These are phyloP conservation scores for Platismatia glauca DNA, from an alignment of 495 filamentous ascomycete genomes.

Conservation along the genomic window DNA sequence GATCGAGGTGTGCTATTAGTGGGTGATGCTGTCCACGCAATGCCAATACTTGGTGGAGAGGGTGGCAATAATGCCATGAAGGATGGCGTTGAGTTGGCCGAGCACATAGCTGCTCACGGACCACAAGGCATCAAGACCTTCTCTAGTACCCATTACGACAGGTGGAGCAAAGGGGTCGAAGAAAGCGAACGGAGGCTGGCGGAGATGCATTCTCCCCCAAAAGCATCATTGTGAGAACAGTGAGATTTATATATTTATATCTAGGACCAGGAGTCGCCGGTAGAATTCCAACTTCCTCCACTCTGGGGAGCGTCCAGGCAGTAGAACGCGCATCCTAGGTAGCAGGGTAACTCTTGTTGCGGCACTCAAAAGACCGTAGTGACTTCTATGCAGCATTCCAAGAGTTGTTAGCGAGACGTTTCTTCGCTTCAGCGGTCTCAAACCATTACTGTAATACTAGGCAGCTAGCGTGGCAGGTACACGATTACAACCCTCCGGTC, in stretches of 20 bases:
- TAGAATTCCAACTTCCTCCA: neutral
- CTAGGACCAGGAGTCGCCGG: neutral
- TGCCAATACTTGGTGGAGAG: conserved; percentile 35
- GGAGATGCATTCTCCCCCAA: conserved; percentile 12
- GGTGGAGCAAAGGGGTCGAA: conserved; percentile 27
- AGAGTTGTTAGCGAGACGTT: too few relatives aligned
- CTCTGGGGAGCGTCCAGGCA: neutral
- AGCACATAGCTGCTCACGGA: conserved; percentile 23
- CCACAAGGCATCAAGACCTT: conserved; percentile 21
- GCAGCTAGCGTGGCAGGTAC: too few relatives aligned
- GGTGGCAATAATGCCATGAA: conserved; percentile 35
- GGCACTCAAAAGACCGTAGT: too few relatives aligned
- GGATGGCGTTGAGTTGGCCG: conserved; percentile 33
- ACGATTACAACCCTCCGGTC: too few relatives aligned
- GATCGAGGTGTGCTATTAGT: conserved; percentile 27
- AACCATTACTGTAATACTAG: too few relatives aligned
- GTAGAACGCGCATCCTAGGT: neutral
- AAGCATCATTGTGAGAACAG: neutral
- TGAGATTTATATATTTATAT: neutral
- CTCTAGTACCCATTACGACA: conserved; percentile 22
- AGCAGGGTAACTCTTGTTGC: too few relatives aligned
- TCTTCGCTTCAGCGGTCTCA: too few relatives aligned
- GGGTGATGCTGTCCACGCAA: conserved; percentile 35
- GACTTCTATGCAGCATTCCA: too few relatives aligned
- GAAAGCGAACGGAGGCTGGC: conserved; percentile 22